These are phyloP conservation scores for Debaryomycetaceae sp. DNA, from an alignment of 1,139 yeast genomes.

Conservation along the genomic window DNA sequence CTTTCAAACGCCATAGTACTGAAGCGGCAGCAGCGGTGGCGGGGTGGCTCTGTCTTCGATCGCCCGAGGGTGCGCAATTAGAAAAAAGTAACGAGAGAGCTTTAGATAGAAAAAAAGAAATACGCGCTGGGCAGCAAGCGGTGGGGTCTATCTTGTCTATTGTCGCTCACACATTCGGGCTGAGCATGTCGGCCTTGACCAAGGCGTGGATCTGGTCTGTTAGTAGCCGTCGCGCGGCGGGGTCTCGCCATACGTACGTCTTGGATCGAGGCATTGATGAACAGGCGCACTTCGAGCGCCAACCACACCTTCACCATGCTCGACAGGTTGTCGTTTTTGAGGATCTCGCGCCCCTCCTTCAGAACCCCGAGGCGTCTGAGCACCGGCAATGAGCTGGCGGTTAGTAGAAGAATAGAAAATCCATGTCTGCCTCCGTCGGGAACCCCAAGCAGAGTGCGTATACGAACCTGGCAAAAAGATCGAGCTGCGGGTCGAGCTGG, in stretches of 20 bases:
- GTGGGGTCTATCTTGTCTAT: no score
- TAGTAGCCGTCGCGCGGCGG: conserved; percentile 14
- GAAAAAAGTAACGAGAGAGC: no score
- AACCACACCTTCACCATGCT: conserved; percentile 91
- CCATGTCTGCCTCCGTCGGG: conserved; percentile 37
- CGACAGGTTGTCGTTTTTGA: conserved; percentile 56
- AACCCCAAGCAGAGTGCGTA: conserved; percentile 57
- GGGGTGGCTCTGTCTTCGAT: no score
- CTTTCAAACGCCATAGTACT: no score
- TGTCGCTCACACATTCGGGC: conserved; percentile 36
- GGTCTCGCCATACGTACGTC: conserved; percentile 45
- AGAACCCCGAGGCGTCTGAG: conserved; percentile 74
- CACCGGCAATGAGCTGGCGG: conserved; percentile 74
- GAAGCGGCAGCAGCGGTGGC: background rate
- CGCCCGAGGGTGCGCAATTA: no score
- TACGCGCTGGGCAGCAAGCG: no score
- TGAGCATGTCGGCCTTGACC: conserved; percentile 49
- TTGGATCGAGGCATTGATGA: conserved; percentile 78
- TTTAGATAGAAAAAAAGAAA: no score
- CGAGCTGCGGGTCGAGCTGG: conserved; percentile 87
- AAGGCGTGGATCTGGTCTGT: conserved; percentile 36
- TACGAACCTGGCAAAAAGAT: conserved; percentile 92
- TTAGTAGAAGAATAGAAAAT: conserved; percentile 12
- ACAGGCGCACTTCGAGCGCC: conserved; percentile 83
- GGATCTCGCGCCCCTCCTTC: conserved; percentile 59